Evolutionary conservation across 768 basidiomycete species (phyloP).

Genomic region (Amanita phalloides): DNA sequence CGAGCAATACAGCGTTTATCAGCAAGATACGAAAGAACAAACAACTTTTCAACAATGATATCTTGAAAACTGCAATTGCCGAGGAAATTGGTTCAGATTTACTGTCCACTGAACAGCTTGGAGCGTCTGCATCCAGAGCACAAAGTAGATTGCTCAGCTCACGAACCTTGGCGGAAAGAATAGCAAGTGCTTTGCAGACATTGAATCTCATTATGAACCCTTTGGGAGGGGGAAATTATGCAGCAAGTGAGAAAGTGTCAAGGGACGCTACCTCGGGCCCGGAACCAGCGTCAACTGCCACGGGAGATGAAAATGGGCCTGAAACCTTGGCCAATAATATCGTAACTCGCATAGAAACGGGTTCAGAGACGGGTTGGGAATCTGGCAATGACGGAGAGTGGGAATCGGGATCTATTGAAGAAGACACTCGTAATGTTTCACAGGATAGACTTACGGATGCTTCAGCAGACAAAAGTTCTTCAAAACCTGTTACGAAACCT

Average conservation of each 20-base stretch:
- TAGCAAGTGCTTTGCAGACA: constrained; percentile 38
- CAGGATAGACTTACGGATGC: constrained; percentile 20
- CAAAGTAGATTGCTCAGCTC: constrained; percentile 70
- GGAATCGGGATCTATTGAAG: constrained; percentile 25
- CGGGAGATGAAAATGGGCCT: constrained; percentile 11
- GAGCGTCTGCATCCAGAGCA: constrained; percentile 44
- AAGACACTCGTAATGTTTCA: constrained; percentile 29
- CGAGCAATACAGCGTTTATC: constrained; percentile 56
- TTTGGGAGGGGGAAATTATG: constrained; percentile 7
- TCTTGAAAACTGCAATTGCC: constrained; percentile 32
- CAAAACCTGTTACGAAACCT: neutral
- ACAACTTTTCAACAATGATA: constrained; percentile 36
- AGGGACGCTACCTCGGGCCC: constrained; percentile 4
- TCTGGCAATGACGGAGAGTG: constrained; percentile 24
- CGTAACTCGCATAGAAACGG: constrained; percentile 9
- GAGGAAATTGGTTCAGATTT: constrained; percentile 30
- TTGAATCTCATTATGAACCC: constrained; percentile 31
- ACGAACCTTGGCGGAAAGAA: constrained; percentile 54
- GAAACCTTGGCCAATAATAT: neutral
- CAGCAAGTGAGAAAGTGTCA: constrained; percentile 14
- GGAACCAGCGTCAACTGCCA: constrained; percentile 8
- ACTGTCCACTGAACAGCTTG: constrained; percentile 23
- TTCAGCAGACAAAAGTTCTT: constrained; percentile 10
- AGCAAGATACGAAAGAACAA: constrained; percentile 70
- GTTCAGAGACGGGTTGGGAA: constrained; percentile 18